phyloP scores from a whole-genome alignment of 176 grass and related monocot species.

The Zoysia japonica region DNA sequence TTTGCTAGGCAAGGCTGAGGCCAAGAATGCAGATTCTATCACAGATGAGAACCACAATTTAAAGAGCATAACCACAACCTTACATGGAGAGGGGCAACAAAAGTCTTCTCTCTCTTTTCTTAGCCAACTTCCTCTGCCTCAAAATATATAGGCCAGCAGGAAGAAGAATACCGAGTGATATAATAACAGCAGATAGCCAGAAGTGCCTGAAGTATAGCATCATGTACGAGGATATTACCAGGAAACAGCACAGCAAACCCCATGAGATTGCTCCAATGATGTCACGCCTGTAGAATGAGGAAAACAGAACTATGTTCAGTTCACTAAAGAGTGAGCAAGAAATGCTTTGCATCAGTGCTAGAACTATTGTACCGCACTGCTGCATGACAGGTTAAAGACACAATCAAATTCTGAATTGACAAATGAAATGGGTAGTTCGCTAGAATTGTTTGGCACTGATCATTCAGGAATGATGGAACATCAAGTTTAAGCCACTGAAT shows the following conservation, averaged over 20 bases:
- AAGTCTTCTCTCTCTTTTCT: slow-evolving; percentile 89
- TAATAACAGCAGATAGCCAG: slow-evolving; percentile 78
- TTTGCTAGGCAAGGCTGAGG: slow-evolving; percentile 34
- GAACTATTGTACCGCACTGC: neutral
- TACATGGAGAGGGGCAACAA: slow-evolving; percentile 95
- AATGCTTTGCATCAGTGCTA: slow-evolving; percentile 6
- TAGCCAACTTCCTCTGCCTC: slow-evolving; percentile 85
- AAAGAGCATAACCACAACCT: slow-evolving; percentile 46
- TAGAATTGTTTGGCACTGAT: neutral
- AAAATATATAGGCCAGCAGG: slow-evolving; percentile 79
- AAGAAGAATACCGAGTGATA: slow-evolving; percentile 82
- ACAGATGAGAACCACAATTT: slow-evolving; percentile 41
- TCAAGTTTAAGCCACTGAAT: neutral
- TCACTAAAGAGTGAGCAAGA: neutral
- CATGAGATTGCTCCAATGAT: slow-evolving; percentile 84
- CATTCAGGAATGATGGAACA: neutral
- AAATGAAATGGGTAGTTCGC: neutral
- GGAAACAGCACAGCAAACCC: slow-evolving; percentile 82
- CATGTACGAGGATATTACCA: slow-evolving; percentile 89
- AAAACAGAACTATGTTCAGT: slow-evolving; percentile 38
- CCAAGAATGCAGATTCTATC: slow-evolving; percentile 44
- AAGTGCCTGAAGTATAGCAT: slow-evolving; percentile 89
- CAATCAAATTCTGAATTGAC: neutral
- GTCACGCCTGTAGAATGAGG: slow-evolving; percentile 62
- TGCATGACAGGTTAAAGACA: neutral